These are phyloP conservation scores for Calonectria hawksworthii DNA, from an alignment of 2,329 filamentous ascomycete species.

Conservation along the genomic window DNA sequence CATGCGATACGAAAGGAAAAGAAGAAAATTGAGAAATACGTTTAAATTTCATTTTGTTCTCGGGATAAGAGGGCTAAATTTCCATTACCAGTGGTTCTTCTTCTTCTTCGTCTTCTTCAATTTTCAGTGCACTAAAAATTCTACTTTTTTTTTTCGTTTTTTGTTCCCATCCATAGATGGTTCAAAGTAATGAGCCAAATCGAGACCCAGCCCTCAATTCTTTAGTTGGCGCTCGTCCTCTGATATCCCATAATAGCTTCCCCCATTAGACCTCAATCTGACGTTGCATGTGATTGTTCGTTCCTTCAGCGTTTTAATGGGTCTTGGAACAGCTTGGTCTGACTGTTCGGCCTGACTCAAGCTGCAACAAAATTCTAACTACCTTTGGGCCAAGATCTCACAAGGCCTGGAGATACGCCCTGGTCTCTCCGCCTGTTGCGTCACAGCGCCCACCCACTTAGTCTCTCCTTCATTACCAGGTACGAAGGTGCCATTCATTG, in stretches of 20 bases:
- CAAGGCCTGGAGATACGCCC: background rate
- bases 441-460: conserved; percentile 31
- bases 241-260: background rate
- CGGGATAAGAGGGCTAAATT: background rate
- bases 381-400: background rate
- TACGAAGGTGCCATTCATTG: conserved; percentile 4
- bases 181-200: background rate
- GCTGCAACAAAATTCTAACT: background rate
- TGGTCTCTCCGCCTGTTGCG: conserved; percentile 21
- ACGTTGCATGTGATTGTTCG: no score
- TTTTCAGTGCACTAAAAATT: background rate
- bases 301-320: background rate
- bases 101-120: no score
- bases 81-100: background rate
- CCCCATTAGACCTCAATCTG: background rate
- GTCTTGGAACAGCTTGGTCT: background rate
- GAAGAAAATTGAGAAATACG: background rate
- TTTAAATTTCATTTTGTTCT: background rate
- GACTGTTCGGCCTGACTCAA: background rate
- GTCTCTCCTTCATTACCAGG: background rate
- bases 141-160: background rate
- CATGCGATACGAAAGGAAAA: background rate
- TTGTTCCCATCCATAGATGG: no score
- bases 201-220: background rate
- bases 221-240: background rate